A percentile compares a stretch with the other conserved stretches of the same genome.
phyloP scores from a whole-genome alignment of 2,329 filamentous ascomycete species.

The Diaporthe destruens region DNA sequence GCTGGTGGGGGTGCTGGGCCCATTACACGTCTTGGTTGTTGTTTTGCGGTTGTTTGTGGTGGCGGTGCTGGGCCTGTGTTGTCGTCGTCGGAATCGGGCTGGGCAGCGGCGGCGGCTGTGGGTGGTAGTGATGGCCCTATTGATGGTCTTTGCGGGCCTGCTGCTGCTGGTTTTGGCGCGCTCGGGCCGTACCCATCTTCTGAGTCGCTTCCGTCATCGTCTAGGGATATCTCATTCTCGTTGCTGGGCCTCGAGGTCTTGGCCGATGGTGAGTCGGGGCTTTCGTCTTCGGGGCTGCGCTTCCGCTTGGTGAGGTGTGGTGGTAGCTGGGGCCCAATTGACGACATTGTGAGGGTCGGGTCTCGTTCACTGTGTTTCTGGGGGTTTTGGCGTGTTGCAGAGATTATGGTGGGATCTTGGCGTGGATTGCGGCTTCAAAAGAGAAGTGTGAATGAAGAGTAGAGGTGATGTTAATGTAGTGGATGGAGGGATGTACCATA shows the following conservation, averaged over 20 bases:
- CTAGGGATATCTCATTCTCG: constrained; percentile 60
- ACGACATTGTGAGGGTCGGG: constrained; percentile 66
- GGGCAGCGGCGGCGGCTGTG: constrained; percentile 45
- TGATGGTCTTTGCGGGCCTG: constrained; percentile 40
- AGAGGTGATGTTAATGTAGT: constrained; percentile 1
- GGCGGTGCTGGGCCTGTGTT: constrained; percentile 47
- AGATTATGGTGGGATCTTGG: not conserved
- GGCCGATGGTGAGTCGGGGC: constrained; percentile 55
- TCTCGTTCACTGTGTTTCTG: constrained; percentile 21
- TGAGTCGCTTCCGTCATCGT: constrained; percentile 52
- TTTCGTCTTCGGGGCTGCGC: constrained; percentile 60
- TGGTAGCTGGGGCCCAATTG: constrained; percentile 78
- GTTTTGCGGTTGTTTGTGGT: constrained; percentile 33
- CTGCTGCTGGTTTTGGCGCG: constrained; percentile 44
- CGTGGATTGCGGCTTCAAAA: not conserved
- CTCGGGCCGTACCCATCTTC: constrained; percentile 59
- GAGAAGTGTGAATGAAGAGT: not conserved
- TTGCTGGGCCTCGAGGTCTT: constrained; percentile 65
- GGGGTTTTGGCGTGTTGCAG: not conserved
- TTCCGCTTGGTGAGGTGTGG: constrained; percentile 75
- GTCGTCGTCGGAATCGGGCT: constrained; percentile 54
- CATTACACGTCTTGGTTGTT: constrained; percentile 48
- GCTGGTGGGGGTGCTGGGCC: constrained; percentile 60
- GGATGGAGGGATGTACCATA: not conserved
- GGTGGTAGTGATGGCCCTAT: constrained; percentile 47